phyloP scores from a whole-genome alignment of 1,284 basidiomycete species.

The Ceratorhiza oryzae-sativae region DNA sequence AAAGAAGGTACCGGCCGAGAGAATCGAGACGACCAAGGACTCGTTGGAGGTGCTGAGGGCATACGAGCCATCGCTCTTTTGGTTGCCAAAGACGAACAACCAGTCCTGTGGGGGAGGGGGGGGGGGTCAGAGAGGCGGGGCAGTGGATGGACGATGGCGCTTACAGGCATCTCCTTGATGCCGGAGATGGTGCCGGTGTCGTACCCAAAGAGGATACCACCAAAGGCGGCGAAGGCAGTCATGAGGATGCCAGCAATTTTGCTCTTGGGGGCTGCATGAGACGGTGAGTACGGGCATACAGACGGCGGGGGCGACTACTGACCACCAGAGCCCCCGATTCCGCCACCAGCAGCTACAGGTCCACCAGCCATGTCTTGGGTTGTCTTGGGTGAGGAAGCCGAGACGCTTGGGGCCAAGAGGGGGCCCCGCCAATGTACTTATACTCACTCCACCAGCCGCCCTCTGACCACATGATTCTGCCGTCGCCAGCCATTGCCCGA shows the following conservation, averaged over 20 bases:
- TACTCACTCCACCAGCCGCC: neutral
- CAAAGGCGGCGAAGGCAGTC: slow-evolving; percentile 58
- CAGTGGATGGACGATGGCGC: slow-evolving; percentile 40
- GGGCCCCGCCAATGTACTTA: slow-evolving; percentile 29
- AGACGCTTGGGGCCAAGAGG: slow-evolving; percentile 21
- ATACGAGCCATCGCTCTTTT: slow-evolving; percentile 48
- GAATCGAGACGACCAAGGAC: slow-evolving; percentile 73
- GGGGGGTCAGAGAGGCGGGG: slow-evolving; percentile 21
- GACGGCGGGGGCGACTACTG: neutral
- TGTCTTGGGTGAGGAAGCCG: neutral
- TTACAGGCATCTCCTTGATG: slow-evolving; percentile 45
- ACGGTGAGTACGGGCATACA: slow-evolving; percentile 36
- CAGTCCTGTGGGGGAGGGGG: slow-evolving; percentile 37
- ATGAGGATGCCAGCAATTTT: slow-evolving; percentile 46
- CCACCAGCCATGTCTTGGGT: slow-evolving; percentile 39
- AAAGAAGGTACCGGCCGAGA: slow-evolving; percentile 76
- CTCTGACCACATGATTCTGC: neutral
- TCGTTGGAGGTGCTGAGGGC: slow-evolving; percentile 60
- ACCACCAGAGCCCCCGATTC: slow-evolving; percentile 40
- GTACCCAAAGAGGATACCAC: slow-evolving; percentile 55
- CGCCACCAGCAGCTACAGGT: slow-evolving; percentile 35
- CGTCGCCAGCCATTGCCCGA: slow-evolving; percentile 1
- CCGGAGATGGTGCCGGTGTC: slow-evolving; percentile 47
- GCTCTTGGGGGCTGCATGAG: slow-evolving; percentile 29
- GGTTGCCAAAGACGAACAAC: slow-evolving; percentile 59